Conservation (phyloP, 805 yeast species). For the Sugiyamaella americana region DNA sequence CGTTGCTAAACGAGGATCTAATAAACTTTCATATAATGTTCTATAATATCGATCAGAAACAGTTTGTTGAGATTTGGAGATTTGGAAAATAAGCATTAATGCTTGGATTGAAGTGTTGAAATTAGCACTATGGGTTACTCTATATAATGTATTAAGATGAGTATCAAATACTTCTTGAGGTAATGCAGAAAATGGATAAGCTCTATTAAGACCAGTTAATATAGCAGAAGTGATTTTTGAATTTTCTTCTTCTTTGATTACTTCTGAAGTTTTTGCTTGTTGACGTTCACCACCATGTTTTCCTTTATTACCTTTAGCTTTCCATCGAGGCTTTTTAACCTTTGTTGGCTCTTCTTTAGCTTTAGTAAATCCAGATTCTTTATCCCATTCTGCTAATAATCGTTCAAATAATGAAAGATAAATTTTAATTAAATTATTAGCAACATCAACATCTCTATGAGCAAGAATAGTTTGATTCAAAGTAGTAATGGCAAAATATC, state of each 20-base stretch:
- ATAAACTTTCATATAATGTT: conserved; percentile 81
- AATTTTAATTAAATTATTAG: conserved; percentile 75
- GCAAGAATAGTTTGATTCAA: conserved; percentile 89
- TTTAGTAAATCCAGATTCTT: conserved; percentile 34
- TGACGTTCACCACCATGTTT: conserved; percentile 57
- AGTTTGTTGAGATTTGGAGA: conserved; percentile 49
- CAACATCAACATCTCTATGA: conserved; percentile 67
- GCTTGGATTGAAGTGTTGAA: conserved; percentile 95
- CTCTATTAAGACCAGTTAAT: conserved; percentile 90
- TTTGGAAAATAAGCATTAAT: conserved; percentile 74
- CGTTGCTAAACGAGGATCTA: conserved; percentile 75
- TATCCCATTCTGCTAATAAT: conserved; percentile 62
- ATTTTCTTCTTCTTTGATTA: conserved; percentile 59
- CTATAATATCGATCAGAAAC: conserved; percentile 59
- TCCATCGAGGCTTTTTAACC: conserved; percentile 56
- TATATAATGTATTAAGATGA: conserved; percentile 79
- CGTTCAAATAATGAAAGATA: conserved; percentile 85
- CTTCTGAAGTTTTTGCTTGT: conserved; percentile 25
- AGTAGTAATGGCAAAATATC: conserved; percentile 82
- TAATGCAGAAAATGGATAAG: conserved; percentile 84
- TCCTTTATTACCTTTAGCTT: conserved; percentile 75
- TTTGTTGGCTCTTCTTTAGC: conserved; percentile 34
- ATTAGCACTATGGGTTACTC: conserved; percentile 88
- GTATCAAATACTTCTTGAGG: conserved; percentile 56
- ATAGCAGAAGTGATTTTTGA: conserved; percentile 83